Evolutionary conservation across 768 basidiomycete species (phyloP), one percentile per base, ranked within the genome.

Genomic region (Lentinula edodes): DNA sequence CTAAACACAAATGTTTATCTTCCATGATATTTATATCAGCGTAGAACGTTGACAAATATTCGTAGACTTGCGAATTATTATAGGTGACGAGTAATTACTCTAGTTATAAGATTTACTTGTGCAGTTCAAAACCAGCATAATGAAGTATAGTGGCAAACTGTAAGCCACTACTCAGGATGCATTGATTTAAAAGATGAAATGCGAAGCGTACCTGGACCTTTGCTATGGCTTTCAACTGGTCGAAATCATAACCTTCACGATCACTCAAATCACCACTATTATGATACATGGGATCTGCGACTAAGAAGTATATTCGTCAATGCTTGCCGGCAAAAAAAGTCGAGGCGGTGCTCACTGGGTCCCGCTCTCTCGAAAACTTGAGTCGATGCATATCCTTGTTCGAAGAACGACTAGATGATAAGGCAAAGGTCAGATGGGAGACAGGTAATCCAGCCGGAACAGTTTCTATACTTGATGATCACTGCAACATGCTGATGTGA

Each of bases 301-400:
- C 93, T 86, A 62, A 41, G 57, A 41, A 8, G 54, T 62, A 56
- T 38, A 8, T 35, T 23, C 15, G 23, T 32, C 20, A 35, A 2
- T 20, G 5, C 16, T 15, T 3, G n/a, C 13, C 20, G n/a, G 34
- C n/a, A 32, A 15, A 2, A 32, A 13, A 13, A 34, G 20, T 23
- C 5, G 20, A 38, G 18, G 35, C 20, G 8, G 35, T 10, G 72
- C 82, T 58, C 66, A 86, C 84, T 85, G 9, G 83, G 84, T 6
- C 92, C 93, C 0, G 88, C 90, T 50, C 92, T 86, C 69, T 95
- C 94, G 68, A 94, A 96, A 16, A 96, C 84, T 66, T 92, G 89
- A 0, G 91, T 91, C 0, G 94, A 83, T 6, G 93, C 86, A 78
- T 87, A 95, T 15, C 93, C 95, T 68, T 88, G 86, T 57, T 87